phyloP scores from a whole-genome alignment of 371 early-diverging fungal genomes.

The Homolaphlyctis polyrhiza region DNA sequence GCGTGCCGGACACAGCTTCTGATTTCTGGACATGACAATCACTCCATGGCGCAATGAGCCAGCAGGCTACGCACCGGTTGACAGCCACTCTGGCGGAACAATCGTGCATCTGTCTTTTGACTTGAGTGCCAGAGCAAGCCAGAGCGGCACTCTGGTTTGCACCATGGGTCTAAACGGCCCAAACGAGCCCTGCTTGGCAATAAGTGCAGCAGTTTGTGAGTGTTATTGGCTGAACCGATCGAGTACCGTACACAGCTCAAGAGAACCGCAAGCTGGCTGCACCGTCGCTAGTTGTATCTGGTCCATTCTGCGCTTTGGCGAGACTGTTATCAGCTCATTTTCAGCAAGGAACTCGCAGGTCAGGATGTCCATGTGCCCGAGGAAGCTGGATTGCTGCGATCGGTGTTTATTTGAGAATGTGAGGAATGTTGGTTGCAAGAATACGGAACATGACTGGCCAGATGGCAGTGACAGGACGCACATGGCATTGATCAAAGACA shows the following conservation, averaged over 20 bases:
- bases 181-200: constrained; percentile 50
- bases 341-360: constrained; percentile 71
- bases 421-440: too few species aligned
- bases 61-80: too few species aligned
- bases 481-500: too few species aligned
- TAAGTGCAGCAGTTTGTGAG: neutral
- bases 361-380: too few species aligned
- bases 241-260: neutral
- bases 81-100: constrained; percentile 83
- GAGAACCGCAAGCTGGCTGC: constrained; percentile 40
- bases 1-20: too few species aligned
- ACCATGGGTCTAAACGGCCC: constrained; percentile 78
- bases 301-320: constrained; percentile 60
- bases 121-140: constrained; percentile 84
- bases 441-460: too few species aligned
- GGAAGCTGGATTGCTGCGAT: too few species aligned
- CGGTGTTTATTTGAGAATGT: too few species aligned
- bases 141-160: constrained; percentile 68
- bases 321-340: constrained; percentile 62
- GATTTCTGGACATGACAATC: too few species aligned
- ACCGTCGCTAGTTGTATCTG: constrained; percentile 23
- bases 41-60: too few species aligned
- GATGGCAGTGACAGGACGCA: too few species aligned
- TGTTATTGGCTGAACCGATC: neutral
- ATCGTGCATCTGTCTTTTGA: constrained; percentile 73